Evolutionary conservation across 2,329 filamentous ascomycete genomes (phyloP).

Genomic region (Neofusicoccum ribis): DNA sequence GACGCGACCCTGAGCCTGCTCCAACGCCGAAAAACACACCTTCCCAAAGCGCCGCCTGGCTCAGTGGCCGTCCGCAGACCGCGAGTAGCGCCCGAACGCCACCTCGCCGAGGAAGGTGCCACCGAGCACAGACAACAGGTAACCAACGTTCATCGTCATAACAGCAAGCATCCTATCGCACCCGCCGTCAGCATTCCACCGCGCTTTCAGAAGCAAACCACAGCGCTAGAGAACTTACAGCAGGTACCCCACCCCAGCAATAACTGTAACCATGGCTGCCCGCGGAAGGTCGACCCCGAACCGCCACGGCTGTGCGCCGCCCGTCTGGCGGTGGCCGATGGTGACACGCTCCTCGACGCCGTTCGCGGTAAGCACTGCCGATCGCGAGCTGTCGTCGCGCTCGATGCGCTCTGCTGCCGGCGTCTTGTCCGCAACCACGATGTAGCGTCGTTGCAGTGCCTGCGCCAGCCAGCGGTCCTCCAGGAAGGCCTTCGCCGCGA

Average conservation of each 20-base stretch:
- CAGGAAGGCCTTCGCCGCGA: constrained; percentile 66
- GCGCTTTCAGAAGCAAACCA: not conserved
- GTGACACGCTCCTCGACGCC: constrained; percentile 79
- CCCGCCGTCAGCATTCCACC: not conserved
- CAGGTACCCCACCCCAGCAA: constrained; percentile 78
- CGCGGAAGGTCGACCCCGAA: constrained; percentile 76
- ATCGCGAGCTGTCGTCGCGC: constrained; percentile 58
- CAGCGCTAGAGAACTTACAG: constrained; percentile 63
- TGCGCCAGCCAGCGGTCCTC: constrained; percentile 69
- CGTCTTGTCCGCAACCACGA: constrained; percentile 67
- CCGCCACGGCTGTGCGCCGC: constrained; percentile 69
- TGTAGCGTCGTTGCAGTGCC: constrained; percentile 73
- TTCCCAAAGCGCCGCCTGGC: not conserved
- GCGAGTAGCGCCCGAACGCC: constrained; percentile 68
- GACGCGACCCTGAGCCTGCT: not conserved
- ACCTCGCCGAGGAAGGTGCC: constrained; percentile 86
- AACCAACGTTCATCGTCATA: constrained; percentile 86
- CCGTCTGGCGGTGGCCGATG: constrained; percentile 63
- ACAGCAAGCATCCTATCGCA: constrained; percentile 80
- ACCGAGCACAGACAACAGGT: constrained; percentile 76
- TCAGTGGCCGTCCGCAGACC: constrained; percentile 20
- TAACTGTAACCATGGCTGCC: constrained; percentile 68
- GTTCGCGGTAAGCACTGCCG: constrained; percentile 68
- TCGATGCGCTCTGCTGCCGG: constrained; percentile 61
- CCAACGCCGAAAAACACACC: not conserved